Base-by-base conservation (phyloP, 140 eudicot genomes). In the Stevia rebaudiana region DNA sequence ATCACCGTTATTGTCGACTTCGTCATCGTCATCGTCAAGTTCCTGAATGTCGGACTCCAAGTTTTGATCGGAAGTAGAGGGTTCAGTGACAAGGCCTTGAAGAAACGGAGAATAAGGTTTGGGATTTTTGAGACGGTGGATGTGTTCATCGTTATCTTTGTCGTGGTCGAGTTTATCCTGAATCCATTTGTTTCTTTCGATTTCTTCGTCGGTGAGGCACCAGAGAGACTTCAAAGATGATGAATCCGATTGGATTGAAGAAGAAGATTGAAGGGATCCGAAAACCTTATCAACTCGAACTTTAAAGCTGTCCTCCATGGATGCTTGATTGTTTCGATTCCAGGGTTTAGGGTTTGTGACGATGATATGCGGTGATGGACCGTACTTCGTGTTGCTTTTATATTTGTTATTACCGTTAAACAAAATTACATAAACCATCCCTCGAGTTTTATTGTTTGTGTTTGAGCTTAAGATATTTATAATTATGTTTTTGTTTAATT, bases 191-290 rank as follows among this genome's bases (percentile, higher is more conserved):
- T 54, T 72, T 59, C 43, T 72, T 44, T 87, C 83, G 64, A 91
- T 74, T 79, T 84, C 95, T 42, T 87, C 91, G 85, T 91, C 98
- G 13, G 95, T 84, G 60, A 91, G 84, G 70, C 57, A 71, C 98
- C 98, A 91, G 7, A 86, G 73, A 3, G 97, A 71, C 50, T 53
- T 66, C 10, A 60, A 60, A 0, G 85, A 28, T 18, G 73, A 49
- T 9, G 77, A 8, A 12, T 73, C 47, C 2, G 69, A 18, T 63
- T 41, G 40, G 52, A 21, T 36, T 5, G 87, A 22, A 8, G 74
- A 57, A 11, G 67, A 60, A 31, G 71, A 5, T 11, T 66, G 70
- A 3, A 90, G 90, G 3, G 91, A 65, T 36, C 94, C 95, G 78
- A 91, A 91, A 0, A 60, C 54, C 67, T 56, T 84, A 59, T 87